Evolutionary conservation across 2,329 filamentous ascomycete species (phyloP), one percentile per base, ranked within the genome.

Genomic region (Clonostachys chloroleuca): DNA sequence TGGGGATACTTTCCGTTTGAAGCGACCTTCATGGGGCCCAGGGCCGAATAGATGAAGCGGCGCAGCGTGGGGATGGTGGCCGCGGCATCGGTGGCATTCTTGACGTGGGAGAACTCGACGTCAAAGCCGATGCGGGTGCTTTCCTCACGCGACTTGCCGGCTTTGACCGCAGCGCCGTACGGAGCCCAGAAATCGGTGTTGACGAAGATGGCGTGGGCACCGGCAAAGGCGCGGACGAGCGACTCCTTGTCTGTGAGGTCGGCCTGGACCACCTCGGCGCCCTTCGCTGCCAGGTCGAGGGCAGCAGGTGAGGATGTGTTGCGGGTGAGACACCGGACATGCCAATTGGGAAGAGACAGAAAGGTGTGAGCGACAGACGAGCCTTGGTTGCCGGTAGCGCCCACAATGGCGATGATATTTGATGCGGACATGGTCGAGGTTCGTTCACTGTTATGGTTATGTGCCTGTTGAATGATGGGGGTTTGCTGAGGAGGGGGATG

Each of bases 71-170:
- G 54, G 0, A 58, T 63, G 3, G 56, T 53, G 4, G 70, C 70
- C 0, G 77, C 77, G 0, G 74, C 78, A 48, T 75, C 67, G 4
- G 70, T 72, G 4, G 81, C 73, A 48, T 81, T 82, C 48, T 68
- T 72, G 0, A 78, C 77, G 46, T 81, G 73, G 13, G 61, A 59
- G 3, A 67, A 51, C 55, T 82, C 79, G 2, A 67, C 56, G 1
- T 74, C 63, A 45, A 70, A 74, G 1, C 68, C 70, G 35, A 66
- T 67, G 33, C 57, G 53, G 9, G 67, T 59, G 49, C 63, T 66
- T 0, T 59, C 62, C 6, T 63, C 57, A 8, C 53, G 46, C 2
- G 66, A 67, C 43, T 60, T 59, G 5, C 61, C 58, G 7, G 64
- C 58, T n/a, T 60, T 62, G 44, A 72, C 61, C 0, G 66, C 58